phyloP scores from a whole-genome alignment of 1,284 basidiomycete genomes.

The Fistulinella staudtii region DNA sequence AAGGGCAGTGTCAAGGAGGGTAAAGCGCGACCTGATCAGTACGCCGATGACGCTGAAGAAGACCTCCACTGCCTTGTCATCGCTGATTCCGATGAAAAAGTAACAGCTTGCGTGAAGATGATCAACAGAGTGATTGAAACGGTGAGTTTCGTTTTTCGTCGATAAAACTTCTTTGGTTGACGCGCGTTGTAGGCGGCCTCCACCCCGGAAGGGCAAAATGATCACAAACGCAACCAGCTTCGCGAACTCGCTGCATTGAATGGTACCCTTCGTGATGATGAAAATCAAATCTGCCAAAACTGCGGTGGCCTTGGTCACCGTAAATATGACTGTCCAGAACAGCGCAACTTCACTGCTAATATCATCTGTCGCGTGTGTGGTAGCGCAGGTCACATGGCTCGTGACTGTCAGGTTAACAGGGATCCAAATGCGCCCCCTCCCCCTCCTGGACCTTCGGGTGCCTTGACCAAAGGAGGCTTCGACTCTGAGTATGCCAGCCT shows the following conservation, averaged over 20 bases:
- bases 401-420: conserved; percentile 87
- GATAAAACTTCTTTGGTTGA: conserved; percentile 15
- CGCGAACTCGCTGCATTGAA: conserved; percentile 97
- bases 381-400: conserved; percentile 93
- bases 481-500: conserved; percentile 97
- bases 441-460: conserved; percentile 33
- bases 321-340: conserved; percentile 96
- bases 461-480: conserved; percentile 66
- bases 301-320: conserved; percentile 93
- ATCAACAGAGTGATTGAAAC: conserved; percentile 99
- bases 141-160: conserved; percentile 46
- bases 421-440: conserved; percentile 58
- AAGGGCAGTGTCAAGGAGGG: conserved; percentile 99
- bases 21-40: conserved; percentile 90
- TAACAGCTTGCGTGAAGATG: conserved; percentile 85
- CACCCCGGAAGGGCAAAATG: conserved; percentile 98
- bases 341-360: conserved; percentile 95
- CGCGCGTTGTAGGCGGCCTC: conserved; percentile 76
- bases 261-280: conserved; percentile 98
- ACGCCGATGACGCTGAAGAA: conserved; percentile 95
- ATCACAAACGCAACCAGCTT: conserved; percentile 98
- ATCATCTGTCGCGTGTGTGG: conserved; percentile 97
- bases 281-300: conserved; percentile 99
- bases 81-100: conserved; percentile 90
- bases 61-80: conserved; percentile 98